Percentiles rank a stretch among this genome's conserved stretches.
Evolutionary conservation across 2,329 filamentous ascomycete species (phyloP).

Genomic region (Cercospora brassicicola): DNA sequence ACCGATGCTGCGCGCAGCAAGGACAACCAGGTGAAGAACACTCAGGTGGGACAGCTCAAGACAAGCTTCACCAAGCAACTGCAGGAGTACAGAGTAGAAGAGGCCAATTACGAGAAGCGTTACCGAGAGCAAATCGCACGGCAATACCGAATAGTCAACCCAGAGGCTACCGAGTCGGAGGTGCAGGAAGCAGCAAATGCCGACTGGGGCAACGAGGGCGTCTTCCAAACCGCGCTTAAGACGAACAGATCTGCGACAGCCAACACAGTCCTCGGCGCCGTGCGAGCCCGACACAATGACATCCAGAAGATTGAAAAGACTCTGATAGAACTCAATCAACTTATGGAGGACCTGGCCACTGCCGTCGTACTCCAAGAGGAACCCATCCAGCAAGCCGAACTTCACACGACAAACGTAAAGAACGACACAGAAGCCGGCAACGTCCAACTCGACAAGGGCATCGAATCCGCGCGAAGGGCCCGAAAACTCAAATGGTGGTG

Average conservation of each 20-base stretch:
- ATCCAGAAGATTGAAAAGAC: conserved; percentile 78
- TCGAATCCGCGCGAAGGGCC: conserved; percentile 63
- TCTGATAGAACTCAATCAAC: conserved; percentile 65
- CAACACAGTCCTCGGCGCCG: conserved; percentile 70
- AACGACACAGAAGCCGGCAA: conserved; percentile 69
- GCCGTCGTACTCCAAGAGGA: conserved; percentile 71
- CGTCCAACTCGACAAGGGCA: conserved; percentile 67
- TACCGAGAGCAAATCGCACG: conserved; percentile 77
- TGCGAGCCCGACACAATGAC: conserved; percentile 80
- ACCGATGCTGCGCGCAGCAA: conserved; percentile 66
- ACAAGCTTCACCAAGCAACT: conserved; percentile 70
- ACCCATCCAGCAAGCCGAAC: conserved; percentile 61
- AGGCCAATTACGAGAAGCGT: conserved; percentile 67
- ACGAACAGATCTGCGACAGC: conserved; percentile 74
- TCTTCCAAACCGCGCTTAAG: conserved; percentile 80
- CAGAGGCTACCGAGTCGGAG: conserved; percentile 72
- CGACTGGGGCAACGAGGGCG: conserved; percentile 75
- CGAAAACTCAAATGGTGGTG: conserved; percentile 84
- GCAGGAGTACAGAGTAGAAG: conserved; percentile 68
- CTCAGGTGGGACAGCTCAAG: conserved; percentile 69
- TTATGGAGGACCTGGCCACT: conserved; percentile 74
- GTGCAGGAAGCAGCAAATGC: conserved; percentile 67
- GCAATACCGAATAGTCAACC: conserved; percentile 71
- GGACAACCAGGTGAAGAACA: conserved; percentile 65
- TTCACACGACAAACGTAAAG: conserved; percentile 65